Base-by-base conservation (phyloP, 306 rosid genomes). In the Bauhinia variegata region DNA sequence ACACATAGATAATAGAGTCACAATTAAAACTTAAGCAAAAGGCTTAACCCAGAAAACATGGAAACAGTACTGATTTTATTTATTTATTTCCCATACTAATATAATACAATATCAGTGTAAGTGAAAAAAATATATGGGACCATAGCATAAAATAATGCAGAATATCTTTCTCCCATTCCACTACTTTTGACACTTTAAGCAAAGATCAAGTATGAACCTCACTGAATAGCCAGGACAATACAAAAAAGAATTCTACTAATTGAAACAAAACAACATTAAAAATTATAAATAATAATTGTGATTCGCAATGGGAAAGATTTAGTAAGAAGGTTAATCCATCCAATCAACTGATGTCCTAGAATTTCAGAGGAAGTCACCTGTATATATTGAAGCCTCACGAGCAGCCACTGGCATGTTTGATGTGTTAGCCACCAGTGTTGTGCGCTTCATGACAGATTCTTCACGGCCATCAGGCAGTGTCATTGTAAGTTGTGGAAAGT, bases 361-460 rank as follows among this genome's bases (percentile, higher is more conserved):
- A 44, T 57, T 63, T 61, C 33, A 42, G 37, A 54, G 30, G 48
- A 52, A 46, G 67, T 83, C 73, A 95, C 99, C 99, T 49, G 99
- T 95, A 82, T 95, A 95, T 71, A 95, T 95, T 75, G 99, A 95
- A 85, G 99, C 99, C 81, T 95, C 99, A 78, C 99, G 99, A 79
- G 99, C 99, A 77, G 99, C 99, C 85, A 95, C 97, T 44, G 96
- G 99, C 99, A 95, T 95, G 78, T 95, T 95, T 63, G 99, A 95
- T 77, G 99, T 95, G 86, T 95, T 95, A 70, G 99, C 99, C 71
- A 95, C 99, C 34, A 95, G 91, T 41, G 99, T 95, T 19, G 99
- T 95, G 47, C 99, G 99, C 83, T 90, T 95, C 99, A 95, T 90
- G 75, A 95, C 99, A 82, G 99, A 95, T 82, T 95, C 99, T 84